Base-by-base conservation (phyloP, 1,139 yeast species). In the Pichia sp. region DNA sequence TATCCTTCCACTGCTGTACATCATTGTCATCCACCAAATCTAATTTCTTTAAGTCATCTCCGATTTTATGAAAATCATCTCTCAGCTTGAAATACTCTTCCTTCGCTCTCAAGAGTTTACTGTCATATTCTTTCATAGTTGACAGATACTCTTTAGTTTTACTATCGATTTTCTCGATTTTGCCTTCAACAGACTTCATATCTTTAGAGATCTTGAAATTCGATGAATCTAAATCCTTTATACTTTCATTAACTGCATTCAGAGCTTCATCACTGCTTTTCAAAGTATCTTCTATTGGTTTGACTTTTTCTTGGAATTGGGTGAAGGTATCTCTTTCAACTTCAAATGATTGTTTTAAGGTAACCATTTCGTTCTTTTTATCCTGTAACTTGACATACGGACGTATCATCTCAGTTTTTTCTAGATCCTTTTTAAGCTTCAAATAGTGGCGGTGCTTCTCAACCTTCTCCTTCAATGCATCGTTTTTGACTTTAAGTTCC, bases 331-430 rank as follows among this genome's bases (percentile, higher is more conserved):
- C 36, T 5, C 56, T 52, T 40, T 59, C 56, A 3, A 32, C 50
- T 41, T 80, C 78, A 55, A 78, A 75, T 34, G 72, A 73, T 23
- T 64, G 62, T 61, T 79, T 81, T 50, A 77, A 70, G 13, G 67
- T 65, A 36, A 73, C 70, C 49, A 75, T 72, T 53, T 72, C 72
- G n/a, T 65, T 69, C 58, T 78, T 82, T 57, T 78, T 72, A 53
- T 82, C 86, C 51, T 81, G 79, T 45, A 51, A 52, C 57, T 78
- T 76, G 0, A 85, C 89, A 67, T 82, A 85, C 0, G 90, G 90
- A 41, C 84, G 66, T 42, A 85, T 69, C 59, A 75, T 74, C 52
- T 73, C 70, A 64, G 84, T 85, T 45, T 73, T 67, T 11, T 74
- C 75, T 8, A 84, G 70, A 48, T 81, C 79, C 42, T 69, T 63